A percentile compares a stretch with the other conserved stretches of the same genome.
Conservation (phyloP, 2,329 filamentous ascomycete species). For the Colletotrichum incanum region DNA sequence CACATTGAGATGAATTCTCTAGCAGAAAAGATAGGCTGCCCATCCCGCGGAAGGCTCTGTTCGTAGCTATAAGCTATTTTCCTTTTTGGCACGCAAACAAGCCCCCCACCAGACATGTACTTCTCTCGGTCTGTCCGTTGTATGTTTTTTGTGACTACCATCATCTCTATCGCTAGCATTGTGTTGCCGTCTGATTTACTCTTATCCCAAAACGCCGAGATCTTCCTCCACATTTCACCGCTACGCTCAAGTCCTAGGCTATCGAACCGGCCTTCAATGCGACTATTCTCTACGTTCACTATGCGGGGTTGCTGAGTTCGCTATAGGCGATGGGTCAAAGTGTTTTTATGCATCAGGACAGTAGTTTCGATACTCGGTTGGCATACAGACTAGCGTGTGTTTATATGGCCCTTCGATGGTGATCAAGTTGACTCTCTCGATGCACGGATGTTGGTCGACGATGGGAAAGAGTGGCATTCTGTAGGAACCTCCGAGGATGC, state of each 20-base stretch:
- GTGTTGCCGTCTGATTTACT: neutral
- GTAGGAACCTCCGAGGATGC: neutral
- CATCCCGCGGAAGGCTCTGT: neutral
- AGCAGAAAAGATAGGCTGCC: neutral
- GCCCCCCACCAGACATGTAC: neutral
- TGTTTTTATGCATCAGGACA: neutral
- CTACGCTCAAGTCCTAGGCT: slow-evolving; percentile 25
- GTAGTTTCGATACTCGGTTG: neutral
- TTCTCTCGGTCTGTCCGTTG: neutral
- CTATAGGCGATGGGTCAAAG: neutral
- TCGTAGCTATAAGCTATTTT: neutral
- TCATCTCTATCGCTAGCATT: neutral
- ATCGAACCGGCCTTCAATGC: neutral
- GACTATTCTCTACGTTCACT: neutral
- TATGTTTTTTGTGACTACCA: neutral
- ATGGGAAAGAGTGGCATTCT: slow-evolving; percentile 1
- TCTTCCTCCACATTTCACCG: too few species aligned
- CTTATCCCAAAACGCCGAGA: slow-evolving; percentile 22
- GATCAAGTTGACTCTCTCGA: neutral
- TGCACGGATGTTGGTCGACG: neutral
- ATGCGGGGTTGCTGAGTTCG: neutral
- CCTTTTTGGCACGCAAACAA: neutral
- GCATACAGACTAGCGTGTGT: slow-evolving; percentile 3
- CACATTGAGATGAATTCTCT: neutral
- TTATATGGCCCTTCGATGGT: neutral